Base-by-base conservation (phyloP, 2,329 filamentous ascomycete species). In the Microsporum canis region DNA sequence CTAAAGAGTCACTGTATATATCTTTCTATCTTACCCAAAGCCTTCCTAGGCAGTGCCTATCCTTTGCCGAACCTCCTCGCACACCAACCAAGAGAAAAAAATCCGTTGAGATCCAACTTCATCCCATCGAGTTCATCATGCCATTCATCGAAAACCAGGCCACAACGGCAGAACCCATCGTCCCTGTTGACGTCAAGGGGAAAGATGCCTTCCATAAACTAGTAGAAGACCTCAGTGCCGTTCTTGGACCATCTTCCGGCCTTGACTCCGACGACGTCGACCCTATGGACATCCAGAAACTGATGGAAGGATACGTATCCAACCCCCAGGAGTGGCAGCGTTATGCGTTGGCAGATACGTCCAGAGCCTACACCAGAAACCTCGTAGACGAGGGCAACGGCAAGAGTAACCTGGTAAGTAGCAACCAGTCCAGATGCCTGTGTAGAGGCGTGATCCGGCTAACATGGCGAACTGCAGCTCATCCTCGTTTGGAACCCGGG, bases 401-500 rank as follows among this genome's bases (percentile, higher is more conserved):
- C 62, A 89, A 88, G 73, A 86, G 84, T 69, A 89, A 89, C 68
- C 72, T 89, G 71, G 85, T 88, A 75, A 70, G 82, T 74, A 59
- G 49, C 33, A 10, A n/a, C 60, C 7, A 61, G 29, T 31, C 59
- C 39, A 29, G 57, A 57, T 27, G 27, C 27, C 27, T 53, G 33
- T 43, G 33, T 49, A 72, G 62, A 70, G 62, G 10, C 6, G 4
- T 33, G 7, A 33, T 17, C 55, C 10, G 6, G 55, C 55, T 57
- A 39, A 57, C 55, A 36, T 41, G 38, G 23, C n/a, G 17, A 57
- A 57, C 59, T 60, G 68, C 72, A 92, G 88, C 82, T 95, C 64
- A 84, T 96, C 56, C 83, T 96, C 45, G 91, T 95, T 43, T 96
- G 91, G 91, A 87, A 85, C 14, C 91, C 91, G 0, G 88, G 88